Conservation (phyloP, 306 rosid genomes). For the Dryas drummondii region DNA sequence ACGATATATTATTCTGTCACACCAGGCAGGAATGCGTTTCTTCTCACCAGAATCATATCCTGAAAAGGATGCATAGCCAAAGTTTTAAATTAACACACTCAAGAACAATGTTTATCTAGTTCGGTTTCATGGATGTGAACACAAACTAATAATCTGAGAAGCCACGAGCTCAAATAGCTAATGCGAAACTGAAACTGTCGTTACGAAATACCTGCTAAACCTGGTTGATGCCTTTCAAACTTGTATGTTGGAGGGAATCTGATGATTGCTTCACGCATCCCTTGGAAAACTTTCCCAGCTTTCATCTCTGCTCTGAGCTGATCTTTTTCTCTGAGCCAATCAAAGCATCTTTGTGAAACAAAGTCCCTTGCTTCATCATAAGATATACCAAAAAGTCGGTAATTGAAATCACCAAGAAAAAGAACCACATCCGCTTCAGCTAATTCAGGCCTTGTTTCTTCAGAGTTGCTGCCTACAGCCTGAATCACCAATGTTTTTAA, state of each 20-base stretch:
- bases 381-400: conserved; percentile 93
- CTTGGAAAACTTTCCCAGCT: conserved; percentile 95
- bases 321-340: conserved; percentile 99
- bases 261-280: conserved; percentile 95
- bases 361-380: conserved; percentile 99
- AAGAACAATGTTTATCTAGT: neutral
- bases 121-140: neutral
- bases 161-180: neutral
- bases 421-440: conserved; percentile 95
- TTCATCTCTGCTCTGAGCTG: conserved; percentile 98
- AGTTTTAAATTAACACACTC: neutral
- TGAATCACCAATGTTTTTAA: conserved; percentile 30
- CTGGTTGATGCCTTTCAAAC: conserved; percentile 87
- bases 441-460: conserved; percentile 86
- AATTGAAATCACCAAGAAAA: conserved; percentile 92
- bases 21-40: conserved; percentile 99
- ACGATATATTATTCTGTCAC: conserved; percentile 95
- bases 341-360: conserved; percentile 99
- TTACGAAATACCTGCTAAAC: conserved; percentile 68
- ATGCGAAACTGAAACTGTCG: neutral
- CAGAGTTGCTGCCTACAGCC: conserved; percentile 62
- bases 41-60: conserved; percentile 99
- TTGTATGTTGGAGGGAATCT: conserved; percentile 97
- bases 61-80: conserved; percentile 30
- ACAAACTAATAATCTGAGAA: neutral